These are phyloP conservation scores for Sordariomycetes sp. DNA, from an alignment of 2,329 filamentous ascomycete species.

Conservation along the genomic window DNA sequence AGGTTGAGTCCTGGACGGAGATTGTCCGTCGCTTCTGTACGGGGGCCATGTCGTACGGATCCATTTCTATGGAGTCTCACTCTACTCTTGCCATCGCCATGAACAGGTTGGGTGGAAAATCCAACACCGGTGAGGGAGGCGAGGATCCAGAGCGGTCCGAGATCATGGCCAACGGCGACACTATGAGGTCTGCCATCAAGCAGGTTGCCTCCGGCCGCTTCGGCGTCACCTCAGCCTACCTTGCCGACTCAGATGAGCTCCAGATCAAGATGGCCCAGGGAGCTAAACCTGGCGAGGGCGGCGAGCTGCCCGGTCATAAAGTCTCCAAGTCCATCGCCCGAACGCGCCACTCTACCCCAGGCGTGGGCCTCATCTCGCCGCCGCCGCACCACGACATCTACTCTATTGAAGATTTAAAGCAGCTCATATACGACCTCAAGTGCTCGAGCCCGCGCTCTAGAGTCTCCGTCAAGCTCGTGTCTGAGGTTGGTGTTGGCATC, in stretches of 20 bases:
- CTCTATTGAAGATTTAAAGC: slow-evolving; percentile 95
- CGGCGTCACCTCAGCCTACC: slow-evolving; percentile 87
- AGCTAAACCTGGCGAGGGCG: slow-evolving; percentile 93
- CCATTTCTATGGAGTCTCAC: slow-evolving; percentile 97
- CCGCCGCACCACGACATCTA: slow-evolving; percentile 98
- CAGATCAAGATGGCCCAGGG: slow-evolving; percentile 99
- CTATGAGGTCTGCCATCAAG: slow-evolving; percentile 95
- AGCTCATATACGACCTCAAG: slow-evolving; percentile 95
- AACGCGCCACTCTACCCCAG: slow-evolving; percentile 89
- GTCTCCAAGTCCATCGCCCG: slow-evolving; percentile 88
- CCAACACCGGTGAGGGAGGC: slow-evolving; percentile 94
- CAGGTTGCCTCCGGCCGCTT: slow-evolving; percentile 94
- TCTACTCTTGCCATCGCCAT: slow-evolving; percentile 91
- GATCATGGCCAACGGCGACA: slow-evolving; percentile 80
- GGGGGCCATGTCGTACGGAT: slow-evolving; percentile 96
- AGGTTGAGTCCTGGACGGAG: slow-evolving; percentile 96
- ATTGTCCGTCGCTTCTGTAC: slow-evolving; percentile 95
- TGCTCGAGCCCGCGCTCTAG: slow-evolving; percentile 86
- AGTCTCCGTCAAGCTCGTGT: slow-evolving; percentile 94
- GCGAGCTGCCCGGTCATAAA: slow-evolving; percentile 94
- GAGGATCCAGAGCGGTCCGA: slow-evolving; percentile 87
- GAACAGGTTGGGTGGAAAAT: slow-evolving; percentile 93
- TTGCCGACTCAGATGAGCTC: slow-evolving; percentile 88
- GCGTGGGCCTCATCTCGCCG: slow-evolving; percentile 90
- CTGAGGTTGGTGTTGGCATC: slow-evolving; percentile 93